Conservation (phyloP, 345 rosid genomes). For the Nasturtium officinale region DNA sequence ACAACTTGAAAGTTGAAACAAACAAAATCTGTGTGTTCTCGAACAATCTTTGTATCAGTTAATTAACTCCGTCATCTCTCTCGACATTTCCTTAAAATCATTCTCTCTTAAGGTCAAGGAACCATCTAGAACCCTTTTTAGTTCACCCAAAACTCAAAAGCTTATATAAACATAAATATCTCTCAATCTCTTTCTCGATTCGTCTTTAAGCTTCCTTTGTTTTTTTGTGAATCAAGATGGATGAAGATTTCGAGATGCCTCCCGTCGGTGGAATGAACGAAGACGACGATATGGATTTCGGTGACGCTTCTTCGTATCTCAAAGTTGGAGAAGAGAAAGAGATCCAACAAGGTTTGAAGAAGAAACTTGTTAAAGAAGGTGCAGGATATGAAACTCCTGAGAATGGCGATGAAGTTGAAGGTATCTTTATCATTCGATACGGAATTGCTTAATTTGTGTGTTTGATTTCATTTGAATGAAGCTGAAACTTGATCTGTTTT, state of each 20-base stretch:
- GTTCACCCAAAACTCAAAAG: conserved; percentile 8
- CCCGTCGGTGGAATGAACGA: conserved; percentile 52
- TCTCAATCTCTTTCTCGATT: neutral
- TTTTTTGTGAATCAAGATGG: conserved; percentile 45
- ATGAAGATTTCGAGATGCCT: conserved; percentile 63
- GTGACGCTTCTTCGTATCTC: conserved; percentile 39
- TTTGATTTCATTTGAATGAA: neutral
- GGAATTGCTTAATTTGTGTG: neutral
- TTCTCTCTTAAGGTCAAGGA: conserved; percentile 18
- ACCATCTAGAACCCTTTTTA: conserved; percentile 52
- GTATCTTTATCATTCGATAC: conserved; percentile 34
- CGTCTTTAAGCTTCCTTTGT: neutral
- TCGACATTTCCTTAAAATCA: neutral
- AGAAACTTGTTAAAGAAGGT: conserved; percentile 82
- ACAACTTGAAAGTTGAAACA: neutral
- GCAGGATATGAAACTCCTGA: conserved; percentile 72
- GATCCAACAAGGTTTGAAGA: conserved; percentile 83
- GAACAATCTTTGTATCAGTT: neutral
- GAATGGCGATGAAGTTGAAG: conserved; percentile 84
- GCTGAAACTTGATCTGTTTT: conserved; percentile 20
- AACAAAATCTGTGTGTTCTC: neutral
- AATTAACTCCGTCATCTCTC: conserved; percentile 38
- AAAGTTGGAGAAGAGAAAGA: conserved; percentile 80
- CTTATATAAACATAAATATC: neutral
- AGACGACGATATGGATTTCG: conserved; percentile 56